Base-by-base conservation (phyloP, 2,329 filamentous ascomycete genomes). In the Neocatenulostroma microsporum region DNA sequence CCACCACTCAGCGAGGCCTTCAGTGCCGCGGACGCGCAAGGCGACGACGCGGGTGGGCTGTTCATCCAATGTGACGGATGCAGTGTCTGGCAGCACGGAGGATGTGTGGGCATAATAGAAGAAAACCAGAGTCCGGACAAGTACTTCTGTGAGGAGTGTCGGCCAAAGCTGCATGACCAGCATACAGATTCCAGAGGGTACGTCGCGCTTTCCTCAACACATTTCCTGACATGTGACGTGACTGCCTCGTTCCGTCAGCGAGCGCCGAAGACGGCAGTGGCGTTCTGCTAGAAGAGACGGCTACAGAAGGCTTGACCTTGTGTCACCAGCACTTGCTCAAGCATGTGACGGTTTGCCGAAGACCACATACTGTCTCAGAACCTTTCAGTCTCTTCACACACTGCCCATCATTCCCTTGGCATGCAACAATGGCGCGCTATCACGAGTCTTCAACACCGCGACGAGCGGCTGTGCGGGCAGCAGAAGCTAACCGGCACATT, bases 51-150 rank as follows among this genome's bases (percentile, higher is more conserved):
- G 48, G 91, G 89, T 29, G 89, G 88, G 35, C 82, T 96, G 63
- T 98, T 95, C 64, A 88, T 98, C 49, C 89, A 96, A 68, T 98
- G 91, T 73, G 91, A 96, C 64, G 73, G 84, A 47, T 98, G 91
- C 70, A 93, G 94, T 60, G 91, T 96, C 46, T 98, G 89, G 91
- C 91, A 98, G 62, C 91, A 98, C 60, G 91, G 91, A 54, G 89
- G 88, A 42, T 98, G 91, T 57, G 89, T 98, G 41, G 89, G 91
- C 42, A 94, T 98, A 55, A 87, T 94, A 68, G 91, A 91, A 50
- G 89, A 94, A 62, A 82, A 84, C 50, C 81, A 83, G 60, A 89
- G 85, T 48, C 91, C 91, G 8, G 89, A 96, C 37, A 88, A 96
- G 62, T 98, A 98, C 67, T 98, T 91, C 58, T 98, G 91, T 65